Conservation (phyloP, 805 yeast genomes). For the Cyberlindnera maclurae region DNA sequence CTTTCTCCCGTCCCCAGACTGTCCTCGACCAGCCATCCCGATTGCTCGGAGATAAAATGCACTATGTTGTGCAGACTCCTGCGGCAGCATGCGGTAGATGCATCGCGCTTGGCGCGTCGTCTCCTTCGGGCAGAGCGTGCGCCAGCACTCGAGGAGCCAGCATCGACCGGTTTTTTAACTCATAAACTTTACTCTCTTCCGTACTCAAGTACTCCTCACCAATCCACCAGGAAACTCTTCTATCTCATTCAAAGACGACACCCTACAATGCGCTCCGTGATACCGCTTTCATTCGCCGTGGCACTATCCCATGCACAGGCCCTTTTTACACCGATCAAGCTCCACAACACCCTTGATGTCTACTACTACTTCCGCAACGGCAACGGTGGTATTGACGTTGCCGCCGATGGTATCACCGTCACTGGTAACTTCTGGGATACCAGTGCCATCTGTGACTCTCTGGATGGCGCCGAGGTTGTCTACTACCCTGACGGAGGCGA, state of each 20-base stretch:
- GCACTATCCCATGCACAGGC: slow-evolving; percentile 18
- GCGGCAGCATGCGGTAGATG: too few species aligned
- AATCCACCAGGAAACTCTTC: too few species aligned
- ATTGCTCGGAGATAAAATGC: too few species aligned
- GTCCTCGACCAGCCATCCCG: too few species aligned
- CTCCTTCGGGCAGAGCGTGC: too few species aligned
- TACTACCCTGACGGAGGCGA: slow-evolving; percentile 12
- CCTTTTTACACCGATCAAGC: slow-evolving; percentile 12
- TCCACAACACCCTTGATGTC: slow-evolving; percentile 11
- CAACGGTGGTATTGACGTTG: slow-evolving; percentile 6
- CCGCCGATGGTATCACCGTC: slow-evolving; percentile 13
- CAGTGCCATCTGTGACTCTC: slow-evolving; percentile 9
- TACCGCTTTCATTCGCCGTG: slow-evolving; percentile 14
- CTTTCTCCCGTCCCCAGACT: too few species aligned
- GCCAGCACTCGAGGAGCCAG: neutral
- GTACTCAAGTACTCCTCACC: too few species aligned
- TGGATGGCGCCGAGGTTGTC: slow-evolving; percentile 18
- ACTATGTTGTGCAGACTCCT: too few species aligned
- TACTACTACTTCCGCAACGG: slow-evolving; percentile 19
- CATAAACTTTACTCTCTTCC: too few species aligned
- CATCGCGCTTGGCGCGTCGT: too few species aligned
- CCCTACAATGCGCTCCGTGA: slow-evolving; percentile 1
- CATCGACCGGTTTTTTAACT: too few species aligned
- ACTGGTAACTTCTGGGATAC: slow-evolving; percentile 10
- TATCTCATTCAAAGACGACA: too few species aligned